phyloP scores from a whole-genome alignment of 768 basidiomycete species.

The Dentipellis fragilis region DNA sequence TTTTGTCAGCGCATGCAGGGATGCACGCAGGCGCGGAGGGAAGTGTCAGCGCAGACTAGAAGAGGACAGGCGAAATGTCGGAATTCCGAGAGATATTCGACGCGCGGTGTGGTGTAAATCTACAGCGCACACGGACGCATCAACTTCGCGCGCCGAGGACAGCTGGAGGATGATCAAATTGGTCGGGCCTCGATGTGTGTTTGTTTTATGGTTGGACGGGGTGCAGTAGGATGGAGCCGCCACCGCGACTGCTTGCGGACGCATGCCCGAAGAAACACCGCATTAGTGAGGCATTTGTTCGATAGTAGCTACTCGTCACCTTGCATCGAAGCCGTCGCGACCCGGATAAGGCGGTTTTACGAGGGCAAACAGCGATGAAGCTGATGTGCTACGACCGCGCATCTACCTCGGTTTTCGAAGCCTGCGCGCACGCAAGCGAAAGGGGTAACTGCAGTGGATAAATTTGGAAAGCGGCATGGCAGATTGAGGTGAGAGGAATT shows the following conservation, averaged over 20 bases:
- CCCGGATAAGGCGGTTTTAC: neutral
- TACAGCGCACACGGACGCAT: neutral
- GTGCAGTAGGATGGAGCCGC: no score
- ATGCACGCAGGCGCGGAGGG: no score
- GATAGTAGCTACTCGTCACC: no score
- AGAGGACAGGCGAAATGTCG: neutral
- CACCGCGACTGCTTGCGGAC: no score
- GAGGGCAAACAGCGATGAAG: neutral
- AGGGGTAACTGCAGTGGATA: neutral
- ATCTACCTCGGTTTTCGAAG: neutral
- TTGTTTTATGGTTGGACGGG: no score
- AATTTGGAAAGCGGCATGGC: neutral
- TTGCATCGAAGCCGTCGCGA: neutral
- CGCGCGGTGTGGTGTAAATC: neutral
- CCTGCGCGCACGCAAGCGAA: neutral
- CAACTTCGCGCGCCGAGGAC: neutral
- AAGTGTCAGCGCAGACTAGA: no score
- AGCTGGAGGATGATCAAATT: neutral
- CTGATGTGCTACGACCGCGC: neutral
- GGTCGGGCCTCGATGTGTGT: no score
- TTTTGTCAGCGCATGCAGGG: no score
- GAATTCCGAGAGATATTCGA: neutral
- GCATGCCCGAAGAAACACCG: neutral
- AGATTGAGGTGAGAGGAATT: no score
- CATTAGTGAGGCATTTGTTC: no score